A percentile compares a stretch with the other conserved stretches of the same genome.
phyloP scores from a whole-genome alignment of 495 filamentous ascomycete genomes.

The Penicillium macrosclerotiorum region DNA sequence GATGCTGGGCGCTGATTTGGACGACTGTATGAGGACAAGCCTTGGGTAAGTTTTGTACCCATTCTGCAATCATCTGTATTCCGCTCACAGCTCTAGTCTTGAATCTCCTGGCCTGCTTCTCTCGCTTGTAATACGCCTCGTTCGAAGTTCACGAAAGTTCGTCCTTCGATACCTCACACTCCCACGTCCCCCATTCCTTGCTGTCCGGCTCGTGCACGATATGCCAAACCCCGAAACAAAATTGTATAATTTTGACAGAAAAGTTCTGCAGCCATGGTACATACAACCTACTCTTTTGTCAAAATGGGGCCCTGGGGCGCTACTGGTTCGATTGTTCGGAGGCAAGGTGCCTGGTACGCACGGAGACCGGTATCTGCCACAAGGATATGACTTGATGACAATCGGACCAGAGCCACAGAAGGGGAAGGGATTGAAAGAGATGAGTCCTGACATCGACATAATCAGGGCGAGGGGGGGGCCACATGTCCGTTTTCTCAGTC shows the following conservation, averaged over 20 bases:
- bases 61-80: background rate
- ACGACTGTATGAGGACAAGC: slow-evolving; percentile 25
- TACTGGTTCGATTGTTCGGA: slow-evolving; percentile 44
- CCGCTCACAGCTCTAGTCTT: slow-evolving; percentile 8
- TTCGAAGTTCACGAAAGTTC: slow-evolving; percentile 37
- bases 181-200: slow-evolving; percentile 41
- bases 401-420: slow-evolving; percentile 49
- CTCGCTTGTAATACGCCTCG: slow-evolving; percentile 26
- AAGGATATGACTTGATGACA: slow-evolving; percentile 51
- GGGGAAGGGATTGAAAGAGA: slow-evolving; percentile 45
- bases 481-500: slow-evolving; percentile 22
- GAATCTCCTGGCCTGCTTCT: slow-evolving; percentile 28
- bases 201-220: slow-evolving; percentile 13
- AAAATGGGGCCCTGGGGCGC: slow-evolving; percentile 47
- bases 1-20: slow-evolving; percentile 22
- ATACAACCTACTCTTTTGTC: slow-evolving; percentile 47
- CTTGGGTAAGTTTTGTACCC: slow-evolving; percentile 17
- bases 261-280: slow-evolving; percentile 47
- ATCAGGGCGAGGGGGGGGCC: slow-evolving; percentile 25
- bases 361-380: slow-evolving; percentile 44
- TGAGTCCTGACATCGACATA: slow-evolving; percentile 29
- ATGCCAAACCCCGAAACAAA: slow-evolving; percentile 12
- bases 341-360: slow-evolving; percentile 44
- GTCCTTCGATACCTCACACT: slow-evolving; percentile 47
- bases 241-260: slow-evolving; percentile 20